Percentiles rank a stretch among this genome's conserved stretches.
phyloP scores from a whole-genome alignment of 495 filamentous ascomycete species.

The Lasiosphaeris hirsuta region DNA sequence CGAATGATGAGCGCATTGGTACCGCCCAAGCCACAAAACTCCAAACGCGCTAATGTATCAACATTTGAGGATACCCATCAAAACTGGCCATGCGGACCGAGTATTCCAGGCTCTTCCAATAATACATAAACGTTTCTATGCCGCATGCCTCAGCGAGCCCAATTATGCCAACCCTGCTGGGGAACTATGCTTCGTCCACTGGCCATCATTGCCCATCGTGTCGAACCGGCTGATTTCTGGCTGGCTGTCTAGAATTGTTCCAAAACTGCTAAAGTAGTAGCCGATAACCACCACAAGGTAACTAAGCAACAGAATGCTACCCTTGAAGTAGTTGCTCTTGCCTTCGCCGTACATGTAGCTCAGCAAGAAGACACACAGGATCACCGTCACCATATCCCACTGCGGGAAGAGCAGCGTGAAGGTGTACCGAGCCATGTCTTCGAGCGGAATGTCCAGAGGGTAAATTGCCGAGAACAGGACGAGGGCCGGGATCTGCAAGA shows the following conservation, averaged over 20 bases:
- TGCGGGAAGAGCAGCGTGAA: constrained; percentile 97
- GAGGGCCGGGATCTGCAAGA: constrained; percentile 92
- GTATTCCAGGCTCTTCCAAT: too few species aligned
- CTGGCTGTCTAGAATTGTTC: constrained; percentile 53
- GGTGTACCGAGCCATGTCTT: constrained; percentile 67
- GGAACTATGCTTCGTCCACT: constrained; percentile 42
- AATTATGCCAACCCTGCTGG: too few species aligned
- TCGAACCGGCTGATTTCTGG: constrained; percentile 69
- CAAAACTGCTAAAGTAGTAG: constrained; percentile 83
- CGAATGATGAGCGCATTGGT: too few species aligned
- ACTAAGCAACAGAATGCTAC: constrained; percentile 87
- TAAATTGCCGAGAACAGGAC: constrained; percentile 80
- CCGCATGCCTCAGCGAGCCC: too few species aligned
- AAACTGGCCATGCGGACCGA: too few species aligned
- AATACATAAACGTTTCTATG: too few species aligned
- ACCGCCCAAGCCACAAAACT: too few species aligned
- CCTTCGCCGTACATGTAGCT: constrained; percentile 98
- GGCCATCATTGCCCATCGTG: constrained; percentile 53
- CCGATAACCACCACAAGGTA: constrained; percentile 91
- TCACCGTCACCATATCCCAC: constrained; percentile 98
- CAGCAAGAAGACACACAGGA: constrained; percentile 93
- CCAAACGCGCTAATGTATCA: too few species aligned
- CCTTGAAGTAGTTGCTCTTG: constrained; percentile 92
- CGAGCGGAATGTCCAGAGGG: constrained; percentile 33
- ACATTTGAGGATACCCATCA: too few species aligned